Conservation (phyloP, 1,284 basidiomycete genomes). For the Irpex lacteus region DNA sequence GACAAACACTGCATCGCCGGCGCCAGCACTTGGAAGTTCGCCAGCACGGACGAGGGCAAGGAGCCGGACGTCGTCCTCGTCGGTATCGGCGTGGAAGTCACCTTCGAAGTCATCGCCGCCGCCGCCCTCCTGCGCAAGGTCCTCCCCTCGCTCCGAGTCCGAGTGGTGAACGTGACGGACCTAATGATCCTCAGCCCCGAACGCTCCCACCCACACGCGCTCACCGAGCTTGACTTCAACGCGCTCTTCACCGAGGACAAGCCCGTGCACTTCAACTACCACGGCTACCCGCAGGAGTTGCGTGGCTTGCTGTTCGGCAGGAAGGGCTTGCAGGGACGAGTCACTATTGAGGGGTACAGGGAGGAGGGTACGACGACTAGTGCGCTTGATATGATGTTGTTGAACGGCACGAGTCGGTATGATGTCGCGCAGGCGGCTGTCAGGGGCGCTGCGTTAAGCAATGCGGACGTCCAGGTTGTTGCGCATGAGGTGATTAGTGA, state of each 20-base stretch:
- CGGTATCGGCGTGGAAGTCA: conserved; percentile 74
- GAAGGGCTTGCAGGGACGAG: conserved; percentile 39
- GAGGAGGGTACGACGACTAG: conserved; percentile 73
- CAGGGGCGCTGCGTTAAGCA: conserved; percentile 46
- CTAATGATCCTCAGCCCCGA: conserved; percentile 72
- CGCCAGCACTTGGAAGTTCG: conserved; percentile 74
- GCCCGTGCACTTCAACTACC: conserved; percentile 81
- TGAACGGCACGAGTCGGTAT: conserved; percentile 63
- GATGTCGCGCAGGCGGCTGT: conserved; percentile 60
- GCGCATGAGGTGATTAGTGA: conserved; percentile 51
- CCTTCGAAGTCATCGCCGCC: conserved; percentile 77
- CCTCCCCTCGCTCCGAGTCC: conserved; percentile 64
- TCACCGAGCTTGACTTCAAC: conserved; percentile 62
- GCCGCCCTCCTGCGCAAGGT: conserved; percentile 68
- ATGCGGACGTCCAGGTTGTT: conserved; percentile 48
- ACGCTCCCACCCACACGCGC: conserved; percentile 76
- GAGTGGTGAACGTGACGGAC: conserved; percentile 82
- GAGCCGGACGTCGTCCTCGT: conserved; percentile 71
- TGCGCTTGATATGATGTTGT: conserved; percentile 74
- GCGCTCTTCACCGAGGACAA: conserved; percentile 71
- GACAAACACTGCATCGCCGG: conserved; percentile 74
- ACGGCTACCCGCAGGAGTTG: conserved; percentile 75
- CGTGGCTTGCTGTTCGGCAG: conserved; percentile 62
- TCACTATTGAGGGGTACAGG: conserved; percentile 55
- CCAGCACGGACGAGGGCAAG: conserved; percentile 63